These are phyloP conservation scores for Podaxis sp. DNA, from an alignment of 768 basidiomycete genomes.

Conservation along the genomic window DNA sequence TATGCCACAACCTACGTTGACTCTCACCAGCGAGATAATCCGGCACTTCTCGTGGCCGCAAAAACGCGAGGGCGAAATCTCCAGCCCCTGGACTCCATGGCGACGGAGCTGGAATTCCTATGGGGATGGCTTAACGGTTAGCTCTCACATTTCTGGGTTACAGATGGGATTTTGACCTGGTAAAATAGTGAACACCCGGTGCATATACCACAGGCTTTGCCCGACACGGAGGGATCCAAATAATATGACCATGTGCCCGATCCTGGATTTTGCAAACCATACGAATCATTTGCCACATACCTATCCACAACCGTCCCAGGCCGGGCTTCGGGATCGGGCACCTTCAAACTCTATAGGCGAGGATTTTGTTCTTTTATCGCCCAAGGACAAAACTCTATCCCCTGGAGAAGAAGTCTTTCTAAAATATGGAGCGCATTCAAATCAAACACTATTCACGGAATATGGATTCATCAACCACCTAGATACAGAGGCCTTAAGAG, in stretches of 20 bases:
- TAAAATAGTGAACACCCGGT: constrained; percentile 85
- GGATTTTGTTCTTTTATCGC: constrained; percentile 53
- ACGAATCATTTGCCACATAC: constrained; percentile 40
- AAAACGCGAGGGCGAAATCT: constrained; percentile 8
- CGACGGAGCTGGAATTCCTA: constrained; percentile 50
- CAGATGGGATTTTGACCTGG: constrained; percentile 1
- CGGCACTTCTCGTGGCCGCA: constrained; percentile 8
- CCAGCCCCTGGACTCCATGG: constrained; percentile 15
- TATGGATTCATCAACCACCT: constrained; percentile 78
- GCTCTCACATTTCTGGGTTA: constrained; percentile 21
- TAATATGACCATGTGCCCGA: constrained; percentile 85
- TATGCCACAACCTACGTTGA: constrained; percentile 14
- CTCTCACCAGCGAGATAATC: constrained; percentile 21
- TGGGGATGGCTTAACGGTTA: constrained; percentile 95
- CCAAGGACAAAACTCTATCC: constrained; percentile 37
- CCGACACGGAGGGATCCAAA: constrained; percentile 52
- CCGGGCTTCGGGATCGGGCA: constrained; percentile 36
- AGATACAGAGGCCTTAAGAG: constrained; percentile 24
- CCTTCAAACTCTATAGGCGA: constrained; percentile 37
- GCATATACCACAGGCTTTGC: constrained; percentile 70
- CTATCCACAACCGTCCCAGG: constrained; percentile 37
- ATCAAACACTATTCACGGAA: constrained; percentile 77
- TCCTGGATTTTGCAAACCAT: constrained; percentile 93
- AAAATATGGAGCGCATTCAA: constrained; percentile 79
- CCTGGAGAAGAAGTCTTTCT: constrained; percentile 70